phyloP scores from a whole-genome alignment of 495 filamentous ascomycete genomes.

The Ramalina intermedia region DNA sequence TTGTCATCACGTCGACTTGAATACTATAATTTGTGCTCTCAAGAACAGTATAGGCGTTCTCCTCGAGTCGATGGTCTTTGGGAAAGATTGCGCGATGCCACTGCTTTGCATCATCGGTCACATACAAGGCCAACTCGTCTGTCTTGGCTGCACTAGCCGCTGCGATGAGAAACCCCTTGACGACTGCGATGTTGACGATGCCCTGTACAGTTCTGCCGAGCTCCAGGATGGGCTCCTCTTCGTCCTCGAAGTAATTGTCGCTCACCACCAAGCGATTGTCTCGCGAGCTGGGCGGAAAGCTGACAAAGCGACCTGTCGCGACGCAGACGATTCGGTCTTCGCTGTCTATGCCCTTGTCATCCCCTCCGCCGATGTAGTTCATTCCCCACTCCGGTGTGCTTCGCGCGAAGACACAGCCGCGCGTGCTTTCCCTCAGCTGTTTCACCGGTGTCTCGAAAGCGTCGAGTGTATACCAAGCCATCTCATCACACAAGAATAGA shows the following conservation, averaged over 20 bases:
- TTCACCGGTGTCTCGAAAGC: conserved; percentile 53
- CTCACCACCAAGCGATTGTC: conserved; percentile 67
- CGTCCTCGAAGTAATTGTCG: conserved; percentile 54
- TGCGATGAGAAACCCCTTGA: conserved; percentile 74
- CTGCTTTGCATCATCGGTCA: conserved; percentile 59
- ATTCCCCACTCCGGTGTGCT: conserved; percentile 57
- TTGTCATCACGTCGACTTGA: conserved; percentile 81
- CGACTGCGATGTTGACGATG: conserved; percentile 58
- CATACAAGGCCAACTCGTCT: conserved; percentile 76
- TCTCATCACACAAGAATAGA: conserved; percentile 21
- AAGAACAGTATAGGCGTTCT: conserved; percentile 83
- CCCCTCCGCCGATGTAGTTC: conserved; percentile 25
- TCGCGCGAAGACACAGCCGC: conserved; percentile 73
- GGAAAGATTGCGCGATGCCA: conserved; percentile 94
- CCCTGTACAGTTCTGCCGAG: conserved; percentile 56
- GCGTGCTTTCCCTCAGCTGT: conserved; percentile 44
- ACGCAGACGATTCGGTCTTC: conserved; percentile 66
- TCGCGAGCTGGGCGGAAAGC: conserved; percentile 36
- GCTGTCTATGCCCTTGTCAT: conserved; percentile 28
- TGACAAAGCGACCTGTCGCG: conserved; percentile 46
- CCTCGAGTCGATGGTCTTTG: conserved; percentile 55
- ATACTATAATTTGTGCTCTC: conserved; percentile 96
- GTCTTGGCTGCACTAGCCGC: conserved; percentile 66
- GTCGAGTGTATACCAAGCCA: conserved; percentile 66
- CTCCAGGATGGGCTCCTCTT: conserved; percentile 58